Evolutionary conservation across 73 alveolate species (phyloP).

Genomic region (Paramecium bursaria): DNA sequence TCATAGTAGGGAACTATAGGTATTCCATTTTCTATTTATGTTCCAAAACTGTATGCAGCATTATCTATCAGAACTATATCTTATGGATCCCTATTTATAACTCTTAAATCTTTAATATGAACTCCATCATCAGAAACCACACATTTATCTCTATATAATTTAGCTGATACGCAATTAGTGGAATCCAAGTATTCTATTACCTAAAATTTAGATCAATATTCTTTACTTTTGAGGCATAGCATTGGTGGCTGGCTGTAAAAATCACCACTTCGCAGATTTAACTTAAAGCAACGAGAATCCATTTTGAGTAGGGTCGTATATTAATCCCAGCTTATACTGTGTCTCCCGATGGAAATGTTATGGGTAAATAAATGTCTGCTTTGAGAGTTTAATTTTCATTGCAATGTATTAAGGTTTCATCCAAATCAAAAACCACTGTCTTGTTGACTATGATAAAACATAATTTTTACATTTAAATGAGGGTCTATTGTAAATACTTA

Average conservation of each 20-base stretch:
- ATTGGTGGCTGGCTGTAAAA: conserved; percentile 76
- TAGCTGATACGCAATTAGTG: conserved; percentile 70
- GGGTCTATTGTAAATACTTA: not conserved
- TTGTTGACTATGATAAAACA: conserved; percentile 59
- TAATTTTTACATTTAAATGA: not conserved
- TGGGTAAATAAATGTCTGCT: conserved; percentile 77
- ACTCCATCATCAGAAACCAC: conserved; percentile 75
- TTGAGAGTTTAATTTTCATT: conserved; percentile 76
- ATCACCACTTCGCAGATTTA: conserved; percentile 76
- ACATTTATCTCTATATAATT: conserved; percentile 78
- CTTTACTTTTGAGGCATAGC: conserved; percentile 73
- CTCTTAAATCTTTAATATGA: conserved; percentile 76
- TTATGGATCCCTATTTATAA: conserved; percentile 71
- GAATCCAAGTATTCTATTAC: conserved; percentile 74
- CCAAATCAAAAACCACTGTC: conserved; percentile 88
- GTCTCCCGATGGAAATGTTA: conserved; percentile 86
- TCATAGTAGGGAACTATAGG: conserved; percentile 93
- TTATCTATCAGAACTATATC: conserved; percentile 86
- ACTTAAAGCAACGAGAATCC: conserved; percentile 60
- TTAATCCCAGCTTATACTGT: conserved; percentile 66
- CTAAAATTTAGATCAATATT: not conserved
- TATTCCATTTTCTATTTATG: conserved; percentile 86
- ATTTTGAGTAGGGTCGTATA: conserved; percentile 65
- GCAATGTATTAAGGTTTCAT: conserved; percentile 95
- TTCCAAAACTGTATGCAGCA: conserved; percentile 88